Base-by-base conservation (phyloP, 2,329 filamentous ascomycete species). In the Fusarium sublunatum region DNA sequence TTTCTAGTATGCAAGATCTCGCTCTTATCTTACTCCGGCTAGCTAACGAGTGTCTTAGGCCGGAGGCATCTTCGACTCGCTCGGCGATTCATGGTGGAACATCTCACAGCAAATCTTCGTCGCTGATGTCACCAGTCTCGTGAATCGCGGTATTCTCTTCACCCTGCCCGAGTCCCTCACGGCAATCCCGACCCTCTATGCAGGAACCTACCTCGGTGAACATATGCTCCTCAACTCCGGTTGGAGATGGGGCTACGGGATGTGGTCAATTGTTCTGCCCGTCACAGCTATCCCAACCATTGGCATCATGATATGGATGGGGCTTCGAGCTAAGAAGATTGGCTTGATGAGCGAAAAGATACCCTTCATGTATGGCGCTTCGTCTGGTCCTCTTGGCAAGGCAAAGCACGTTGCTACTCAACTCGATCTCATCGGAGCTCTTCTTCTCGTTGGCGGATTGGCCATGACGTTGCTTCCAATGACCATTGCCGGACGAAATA, bases 81-180 rank as follows among this genome's bases (percentile, higher is more conserved):
- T 66, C 0, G 64, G 64, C 0, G 63, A 67, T 26, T 51, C 63
- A 2, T 60, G 63, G 13, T 66, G 63, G 63, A 66, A 67, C 35
- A 67, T 66, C 1, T 46, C 62, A 0, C 64, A 67, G 4, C 64
- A 67, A 11, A 65, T 67, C 6, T 67, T 67, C 24, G 50, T 67
- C n/a, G 64, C 64, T 0, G 64, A 67, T 7, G 54, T 67, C 0
- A 67, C 64, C 1, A 52, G 55, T 26, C 59, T 67, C 2, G 64
- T 67, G 2, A 67, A 67, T 13, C 42, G 64, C 11, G 64, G 63
- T 7, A 60, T 67, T 2, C 34, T 67, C 0, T 64, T 67, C 13
- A 64, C 64, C 0, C 45, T 66, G 0, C 64, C 64, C 7, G 64
- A 66, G 6, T 66, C 64, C 4, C 38, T 66, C 22, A 46, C 64